These are phyloP conservation scores for Xylaria sp. DNA, from an alignment of 2,329 filamentous ascomycete genomes.

Conservation along the genomic window DNA sequence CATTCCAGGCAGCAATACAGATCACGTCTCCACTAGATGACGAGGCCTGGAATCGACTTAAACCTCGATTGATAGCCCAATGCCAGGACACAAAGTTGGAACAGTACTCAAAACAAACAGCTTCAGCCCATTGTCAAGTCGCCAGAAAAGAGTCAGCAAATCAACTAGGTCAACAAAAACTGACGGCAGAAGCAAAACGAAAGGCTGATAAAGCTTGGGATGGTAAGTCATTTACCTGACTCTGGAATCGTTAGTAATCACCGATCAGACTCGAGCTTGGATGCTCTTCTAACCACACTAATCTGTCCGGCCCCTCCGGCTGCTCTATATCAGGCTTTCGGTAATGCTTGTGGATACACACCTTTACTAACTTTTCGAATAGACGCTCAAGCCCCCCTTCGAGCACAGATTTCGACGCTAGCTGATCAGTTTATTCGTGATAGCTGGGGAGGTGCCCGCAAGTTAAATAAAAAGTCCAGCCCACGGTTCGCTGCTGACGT, in stretches of 20 bases:
- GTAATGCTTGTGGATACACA: background rate
- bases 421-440: slow-evolving; percentile 73
- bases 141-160: slow-evolving; percentile 44
- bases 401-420: slow-evolving; percentile 67
- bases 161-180: slow-evolving; percentile 31
- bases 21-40: slow-evolving; percentile 72
- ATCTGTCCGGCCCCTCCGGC: too few relatives aligned
- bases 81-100: slow-evolving; percentile 67
- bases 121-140: slow-evolving; percentile 39
- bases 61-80: slow-evolving; percentile 70
- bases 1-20: slow-evolving; percentile 75
- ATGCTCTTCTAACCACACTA: background rate
- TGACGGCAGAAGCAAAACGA: slow-evolving; percentile 59
- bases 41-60: slow-evolving; percentile 70
- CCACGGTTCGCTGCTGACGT: slow-evolving; percentile 75
- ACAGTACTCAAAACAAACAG: slow-evolving; percentile 48
- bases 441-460: slow-evolving; percentile 67
- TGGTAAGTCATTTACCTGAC: slow-evolving; percentile 11
- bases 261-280: too few relatives aligned
- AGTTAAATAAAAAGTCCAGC: slow-evolving; percentile 66
- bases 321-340: background rate
- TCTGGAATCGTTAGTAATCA: background rate
- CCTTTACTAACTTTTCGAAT: background rate
- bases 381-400: slow-evolving; percentile 69
- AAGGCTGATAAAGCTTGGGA: slow-evolving; percentile 73